These are phyloP conservation scores for Hygrocybe punicea DNA, from an alignment of 768 basidiomycete genomes.

Conservation along the genomic window DNA sequence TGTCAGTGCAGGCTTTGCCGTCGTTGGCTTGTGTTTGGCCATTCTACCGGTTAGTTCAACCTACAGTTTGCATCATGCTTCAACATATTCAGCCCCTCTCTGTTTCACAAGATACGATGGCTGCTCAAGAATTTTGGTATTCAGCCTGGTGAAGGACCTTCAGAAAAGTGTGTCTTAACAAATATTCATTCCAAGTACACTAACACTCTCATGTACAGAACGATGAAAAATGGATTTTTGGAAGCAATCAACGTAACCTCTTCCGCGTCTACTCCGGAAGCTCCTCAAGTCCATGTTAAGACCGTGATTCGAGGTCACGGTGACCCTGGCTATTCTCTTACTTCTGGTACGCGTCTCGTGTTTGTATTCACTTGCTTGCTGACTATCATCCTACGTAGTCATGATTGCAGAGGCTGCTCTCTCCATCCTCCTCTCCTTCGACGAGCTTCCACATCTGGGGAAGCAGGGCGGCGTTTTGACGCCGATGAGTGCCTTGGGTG, in stretches of 20 bases:
- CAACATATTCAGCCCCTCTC: background rate
- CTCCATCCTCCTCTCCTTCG: slow-evolving; percentile 54
- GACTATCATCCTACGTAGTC: slow-evolving; percentile 38
- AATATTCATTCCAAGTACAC: background rate
- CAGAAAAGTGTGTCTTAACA: slow-evolving; percentile 50
- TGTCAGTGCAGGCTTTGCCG: slow-evolving; percentile 32
- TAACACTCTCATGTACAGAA: slow-evolving; percentile 31
- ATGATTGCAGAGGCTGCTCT: slow-evolving; percentile 82
- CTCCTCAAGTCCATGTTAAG: slow-evolving; percentile 47
- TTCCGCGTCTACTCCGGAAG: slow-evolving; percentile 45
- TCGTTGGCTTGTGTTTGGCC: slow-evolving; percentile 23
- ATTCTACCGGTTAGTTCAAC: slow-evolving; percentile 40
- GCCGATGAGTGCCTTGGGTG: slow-evolving; percentile 77
- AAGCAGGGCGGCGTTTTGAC: slow-evolving; percentile 77
- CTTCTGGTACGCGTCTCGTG: slow-evolving; percentile 43
- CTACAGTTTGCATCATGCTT: background rate
- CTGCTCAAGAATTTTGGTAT: slow-evolving; percentile 50
- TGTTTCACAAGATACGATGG: slow-evolving; percentile 48
- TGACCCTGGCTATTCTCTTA: slow-evolving; percentile 71
- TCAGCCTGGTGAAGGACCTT: slow-evolving; percentile 59
- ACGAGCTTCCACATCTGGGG: slow-evolving; percentile 55
- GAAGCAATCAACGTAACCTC: slow-evolving; percentile 68
- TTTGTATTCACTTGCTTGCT: slow-evolving; percentile 3
- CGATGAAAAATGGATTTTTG: slow-evolving; percentile 58
- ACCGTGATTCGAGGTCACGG: slow-evolving; percentile 62